These are phyloP conservation scores for Sporothrix humicola DNA, from an alignment of 2,329 filamentous ascomycete genomes.

Conservation along the genomic window DNA sequence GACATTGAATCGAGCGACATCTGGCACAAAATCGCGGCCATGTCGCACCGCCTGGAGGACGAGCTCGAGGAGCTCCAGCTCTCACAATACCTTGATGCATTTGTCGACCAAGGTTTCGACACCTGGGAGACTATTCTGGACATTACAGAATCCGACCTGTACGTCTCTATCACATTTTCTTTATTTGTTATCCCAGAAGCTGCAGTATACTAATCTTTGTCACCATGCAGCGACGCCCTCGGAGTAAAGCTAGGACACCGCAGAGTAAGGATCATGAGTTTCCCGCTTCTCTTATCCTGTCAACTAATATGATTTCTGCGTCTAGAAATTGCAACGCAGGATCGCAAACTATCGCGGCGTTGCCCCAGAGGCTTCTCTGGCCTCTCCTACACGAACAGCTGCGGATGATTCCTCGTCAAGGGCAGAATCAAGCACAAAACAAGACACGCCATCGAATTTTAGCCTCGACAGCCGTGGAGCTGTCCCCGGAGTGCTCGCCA, in stretches of 20 bases:
- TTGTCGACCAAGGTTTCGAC: conserved; percentile 82
- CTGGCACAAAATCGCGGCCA: conserved; percentile 42
- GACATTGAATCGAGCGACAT: not conserved
- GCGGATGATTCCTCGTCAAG: conserved; percentile 60
- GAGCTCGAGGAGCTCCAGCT: conserved; percentile 78
- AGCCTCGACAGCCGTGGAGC: conserved; percentile 53
- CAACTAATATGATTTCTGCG: not conserved
- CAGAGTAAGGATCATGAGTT: conserved; percentile 60
- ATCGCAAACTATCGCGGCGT: conserved; percentile 76
- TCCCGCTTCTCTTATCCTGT: not conserved
- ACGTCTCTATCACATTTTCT: conserved; percentile 45
- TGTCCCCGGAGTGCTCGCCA: conserved; percentile 54
- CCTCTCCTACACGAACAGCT: conserved; percentile 55
- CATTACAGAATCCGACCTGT: conserved; percentile 85
- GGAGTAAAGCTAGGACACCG: conserved; percentile 81
- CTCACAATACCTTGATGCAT: conserved; percentile 74
- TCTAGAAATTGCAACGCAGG: conserved; percentile 78
- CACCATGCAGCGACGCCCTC: conserved; percentile 64
- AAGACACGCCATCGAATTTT: conserved; percentile 26
- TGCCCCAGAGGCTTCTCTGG: conserved; percentile 59
- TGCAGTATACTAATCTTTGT: not conserved
- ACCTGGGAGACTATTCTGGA: conserved; percentile 83
- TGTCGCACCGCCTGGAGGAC: conserved; percentile 67
- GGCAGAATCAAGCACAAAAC: conserved; percentile 48
- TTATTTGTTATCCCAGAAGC: no score